phyloP scores from a whole-genome alignment of 371 early-diverging fungal species.

The Mucor velutinosus region DNA sequence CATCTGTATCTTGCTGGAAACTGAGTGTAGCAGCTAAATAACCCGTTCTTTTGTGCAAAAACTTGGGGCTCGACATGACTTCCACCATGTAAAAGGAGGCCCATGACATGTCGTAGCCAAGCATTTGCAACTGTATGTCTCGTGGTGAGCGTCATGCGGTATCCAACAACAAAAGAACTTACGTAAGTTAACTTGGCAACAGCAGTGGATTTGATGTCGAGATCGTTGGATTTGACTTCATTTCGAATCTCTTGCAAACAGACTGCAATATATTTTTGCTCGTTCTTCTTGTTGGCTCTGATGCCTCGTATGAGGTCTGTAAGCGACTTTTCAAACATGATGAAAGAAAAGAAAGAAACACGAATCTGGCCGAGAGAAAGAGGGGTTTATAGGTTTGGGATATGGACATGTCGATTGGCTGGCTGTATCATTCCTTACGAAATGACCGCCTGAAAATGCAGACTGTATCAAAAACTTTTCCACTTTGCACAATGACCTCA shows the following conservation, averaged over 20 bases:
- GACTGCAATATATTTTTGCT: slow-evolving; percentile 81
- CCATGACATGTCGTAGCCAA: slow-evolving; percentile 97
- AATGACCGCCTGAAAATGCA: no score
- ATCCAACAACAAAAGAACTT: slow-evolving; percentile 17
- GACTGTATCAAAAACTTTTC: neutral
- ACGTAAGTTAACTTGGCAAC: slow-evolving; percentile 90
- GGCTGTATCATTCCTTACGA: no score
- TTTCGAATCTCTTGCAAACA: slow-evolving; percentile 87
- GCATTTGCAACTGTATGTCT: slow-evolving; percentile 83
- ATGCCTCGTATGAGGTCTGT: slow-evolving; percentile 92
- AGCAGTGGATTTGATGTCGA: slow-evolving; percentile 83
- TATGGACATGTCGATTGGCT: no score
- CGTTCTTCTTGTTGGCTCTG: slow-evolving; percentile 91
- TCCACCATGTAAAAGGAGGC: slow-evolving; percentile 96
- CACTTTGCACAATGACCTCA: slow-evolving; percentile 1
- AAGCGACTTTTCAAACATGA: slow-evolving; percentile 84
- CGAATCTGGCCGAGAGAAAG: neutral
- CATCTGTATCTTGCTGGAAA: slow-evolving; percentile 93
- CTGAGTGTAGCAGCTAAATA: slow-evolving; percentile 91
- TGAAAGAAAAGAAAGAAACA: neutral
- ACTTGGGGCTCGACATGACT: slow-evolving; percentile 91
- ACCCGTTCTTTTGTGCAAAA: slow-evolving; percentile 86
- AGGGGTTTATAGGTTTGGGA: neutral
- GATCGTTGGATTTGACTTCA: slow-evolving; percentile 86
- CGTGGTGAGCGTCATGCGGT: neutral